phyloP scores from a whole-genome alignment of 139 green algal species.

The Haematococcus sp. region DNA sequence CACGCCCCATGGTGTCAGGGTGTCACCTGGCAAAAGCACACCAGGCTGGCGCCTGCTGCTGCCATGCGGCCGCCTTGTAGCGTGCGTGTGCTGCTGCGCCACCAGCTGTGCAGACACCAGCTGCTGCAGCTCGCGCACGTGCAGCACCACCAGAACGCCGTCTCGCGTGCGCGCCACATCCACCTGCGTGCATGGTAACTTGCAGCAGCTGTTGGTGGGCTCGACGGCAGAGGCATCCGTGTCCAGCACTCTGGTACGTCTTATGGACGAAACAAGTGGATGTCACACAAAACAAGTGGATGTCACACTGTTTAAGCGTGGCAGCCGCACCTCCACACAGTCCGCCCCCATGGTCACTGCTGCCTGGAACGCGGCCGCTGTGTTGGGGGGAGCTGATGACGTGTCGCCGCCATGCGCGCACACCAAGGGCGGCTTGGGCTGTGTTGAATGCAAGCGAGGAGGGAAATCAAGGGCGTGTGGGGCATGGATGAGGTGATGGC shows the following conservation, averaged over 20 bases:
- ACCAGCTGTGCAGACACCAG: conserved; percentile 10
- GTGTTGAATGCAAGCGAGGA: neutral
- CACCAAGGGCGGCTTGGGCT: conserved; percentile 40
- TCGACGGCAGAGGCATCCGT: no score
- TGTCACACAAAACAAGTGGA: no score
- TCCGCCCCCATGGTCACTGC: conserved; percentile 33
- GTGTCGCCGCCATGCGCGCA: conserved; percentile 60
- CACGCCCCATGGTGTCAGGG: no score
- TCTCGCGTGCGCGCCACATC: conserved; percentile 16
- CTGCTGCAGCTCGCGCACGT: conserved; percentile 53
- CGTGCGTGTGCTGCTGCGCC: neutral
- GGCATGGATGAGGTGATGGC: no score
- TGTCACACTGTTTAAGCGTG: no score
- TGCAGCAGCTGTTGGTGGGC: conserved; percentile 10
- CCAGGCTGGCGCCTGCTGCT: no score
- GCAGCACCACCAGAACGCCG: conserved; percentile 47
- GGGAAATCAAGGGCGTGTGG: neutral
- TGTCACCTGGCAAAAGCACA: neutral
- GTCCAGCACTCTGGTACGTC: no score
- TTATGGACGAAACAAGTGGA: no score
- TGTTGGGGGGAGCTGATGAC: conserved; percentile 45
- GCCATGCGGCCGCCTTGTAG: no score
- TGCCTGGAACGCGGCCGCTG: conserved; percentile 34
- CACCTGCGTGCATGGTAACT: conserved; percentile 16
- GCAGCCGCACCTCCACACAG: conserved; percentile 53